Evolutionary conservation across 2,329 filamentous ascomycete genomes (phyloP).

Genomic region (Curvularia sp.): DNA sequence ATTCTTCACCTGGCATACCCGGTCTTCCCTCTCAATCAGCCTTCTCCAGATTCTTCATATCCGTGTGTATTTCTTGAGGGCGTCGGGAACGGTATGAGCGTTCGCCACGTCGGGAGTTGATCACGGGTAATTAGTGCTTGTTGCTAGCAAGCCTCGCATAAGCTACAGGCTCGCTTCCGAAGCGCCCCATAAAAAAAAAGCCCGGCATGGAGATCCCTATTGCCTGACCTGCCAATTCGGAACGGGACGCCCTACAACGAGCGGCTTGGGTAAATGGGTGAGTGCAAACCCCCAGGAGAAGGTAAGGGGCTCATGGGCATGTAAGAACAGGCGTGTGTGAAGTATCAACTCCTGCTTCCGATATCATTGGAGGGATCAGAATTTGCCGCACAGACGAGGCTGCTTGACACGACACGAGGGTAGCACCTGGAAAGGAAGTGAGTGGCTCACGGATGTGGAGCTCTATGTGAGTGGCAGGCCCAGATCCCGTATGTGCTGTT

Average conservation of each 20-base stretch:
- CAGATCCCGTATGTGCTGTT: background rate
- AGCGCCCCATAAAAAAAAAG: conserved; percentile 14
- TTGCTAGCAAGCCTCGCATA: conserved; percentile 12
- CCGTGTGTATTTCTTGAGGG: conserved; percentile 2
- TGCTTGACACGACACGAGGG: background rate
- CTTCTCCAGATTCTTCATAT: conserved; percentile 4
- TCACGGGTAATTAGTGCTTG: conserved; percentile 4
- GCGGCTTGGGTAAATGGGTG: conserved; percentile 3
- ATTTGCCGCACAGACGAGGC: background rate
- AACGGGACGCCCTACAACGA: conserved; percentile 1
- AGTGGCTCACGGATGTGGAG: background rate
- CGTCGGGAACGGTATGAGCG: conserved; percentile 1
- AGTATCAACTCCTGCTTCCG: background rate
- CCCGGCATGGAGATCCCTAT: background rate
- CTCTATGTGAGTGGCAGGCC: background rate
- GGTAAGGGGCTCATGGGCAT: conserved; percentile 1
- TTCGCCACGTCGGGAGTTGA: conserved; percentile 9
- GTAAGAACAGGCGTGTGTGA: background rate
- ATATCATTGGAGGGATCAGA: background rate
- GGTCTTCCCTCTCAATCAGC: background rate
- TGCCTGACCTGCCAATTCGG: conserved; percentile 4
- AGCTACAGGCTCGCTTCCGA: conserved; percentile 10
- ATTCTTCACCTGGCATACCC: background rate
- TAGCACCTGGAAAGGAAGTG: background rate
- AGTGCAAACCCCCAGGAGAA: background rate